phyloP scores from a whole-genome alignment of 1,284 basidiomycete genomes.

The Austroboletus olivaceoglutinosus region DNA sequence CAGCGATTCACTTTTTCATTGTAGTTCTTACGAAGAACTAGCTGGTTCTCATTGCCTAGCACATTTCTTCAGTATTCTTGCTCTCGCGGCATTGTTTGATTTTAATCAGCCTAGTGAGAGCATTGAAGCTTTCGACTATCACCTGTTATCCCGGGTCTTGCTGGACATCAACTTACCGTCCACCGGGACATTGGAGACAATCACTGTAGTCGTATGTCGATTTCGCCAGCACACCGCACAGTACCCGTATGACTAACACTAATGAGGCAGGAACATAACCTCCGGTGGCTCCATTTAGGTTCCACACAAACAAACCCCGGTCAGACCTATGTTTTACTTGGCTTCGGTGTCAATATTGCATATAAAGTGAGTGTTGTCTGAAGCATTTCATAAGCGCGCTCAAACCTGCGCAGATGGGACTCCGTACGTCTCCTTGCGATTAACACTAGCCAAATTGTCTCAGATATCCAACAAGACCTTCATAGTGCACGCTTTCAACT shows the following conservation, averaged over 20 bases:
- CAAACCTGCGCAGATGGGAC: slow-evolving; percentile 51
- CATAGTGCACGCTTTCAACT: slow-evolving; percentile 59
- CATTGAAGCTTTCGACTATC: slow-evolving; percentile 56
- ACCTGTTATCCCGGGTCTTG: slow-evolving; percentile 51
- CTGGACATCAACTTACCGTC: slow-evolving; percentile 47
- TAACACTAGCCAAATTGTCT: background rate
- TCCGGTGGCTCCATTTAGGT: slow-evolving; percentile 56
- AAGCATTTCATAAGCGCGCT: slow-evolving; percentile 1
- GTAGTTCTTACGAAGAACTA: slow-evolving; percentile 36
- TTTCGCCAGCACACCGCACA: background rate
- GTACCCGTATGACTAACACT: background rate
- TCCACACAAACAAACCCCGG: slow-evolving; percentile 50
- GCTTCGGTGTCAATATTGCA: slow-evolving; percentile 54
- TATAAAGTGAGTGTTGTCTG: slow-evolving; percentile 45
- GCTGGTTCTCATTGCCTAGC: slow-evolving; percentile 45
- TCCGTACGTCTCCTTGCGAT: slow-evolving; percentile 46
- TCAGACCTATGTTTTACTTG: slow-evolving; percentile 54
- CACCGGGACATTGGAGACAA: slow-evolving; percentile 50
- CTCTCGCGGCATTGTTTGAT: slow-evolving; percentile 53
- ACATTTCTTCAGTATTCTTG: slow-evolving; percentile 55
- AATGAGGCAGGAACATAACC: slow-evolving; percentile 49
- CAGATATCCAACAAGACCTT: slow-evolving; percentile 45
- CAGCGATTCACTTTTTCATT: slow-evolving; percentile 3
- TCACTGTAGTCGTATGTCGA: slow-evolving; percentile 52
- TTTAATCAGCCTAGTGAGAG: slow-evolving; percentile 40